Evolutionary conservation across 148 eudicot genomes (phyloP).

Genomic region (Dysphania ambrosioides): DNA sequence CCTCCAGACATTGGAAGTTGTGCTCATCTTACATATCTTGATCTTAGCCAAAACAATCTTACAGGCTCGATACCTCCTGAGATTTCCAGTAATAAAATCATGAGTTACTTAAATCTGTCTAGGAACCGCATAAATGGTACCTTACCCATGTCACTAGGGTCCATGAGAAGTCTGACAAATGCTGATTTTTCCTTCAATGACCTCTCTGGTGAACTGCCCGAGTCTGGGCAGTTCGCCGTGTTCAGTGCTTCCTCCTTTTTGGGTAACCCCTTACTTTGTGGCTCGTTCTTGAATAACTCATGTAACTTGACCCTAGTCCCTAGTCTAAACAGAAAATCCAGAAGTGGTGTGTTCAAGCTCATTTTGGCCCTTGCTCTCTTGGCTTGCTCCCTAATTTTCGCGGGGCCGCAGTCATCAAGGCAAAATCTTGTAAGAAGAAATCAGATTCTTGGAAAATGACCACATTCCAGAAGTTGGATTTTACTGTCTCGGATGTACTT

Average conservation of each 20-base stretch:
- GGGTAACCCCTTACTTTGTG: slow-evolving; percentile 84
- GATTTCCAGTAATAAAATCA: slow-evolving; percentile 52
- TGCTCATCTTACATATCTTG: slow-evolving; percentile 66
- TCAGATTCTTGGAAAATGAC: slow-evolving; percentile 81
- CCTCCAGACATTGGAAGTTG: slow-evolving; percentile 65
- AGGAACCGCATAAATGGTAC: slow-evolving; percentile 59
- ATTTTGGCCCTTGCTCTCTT: slow-evolving; percentile 64
- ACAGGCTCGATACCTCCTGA: slow-evolving; percentile 70
- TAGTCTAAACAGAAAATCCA: slow-evolving; percentile 29
- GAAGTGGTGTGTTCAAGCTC: slow-evolving; percentile 54
- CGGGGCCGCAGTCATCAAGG: slow-evolving; percentile 62
- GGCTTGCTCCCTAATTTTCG: slow-evolving; percentile 65
- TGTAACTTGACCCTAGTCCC: slow-evolving; percentile 43
- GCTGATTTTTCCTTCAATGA: slow-evolving; percentile 92
- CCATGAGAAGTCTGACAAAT: slow-evolving; percentile 80
- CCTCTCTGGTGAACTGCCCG: slow-evolving; percentile 71
- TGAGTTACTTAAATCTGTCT: slow-evolving; percentile 75
- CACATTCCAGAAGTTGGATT: slow-evolving; percentile 63
- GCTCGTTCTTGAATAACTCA: slow-evolving; percentile 51
- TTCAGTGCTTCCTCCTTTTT: slow-evolving; percentile 75
- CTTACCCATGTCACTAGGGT: slow-evolving; percentile 65
- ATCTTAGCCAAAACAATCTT: slow-evolving; percentile 83
- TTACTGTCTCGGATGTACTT: slow-evolving; percentile 60
- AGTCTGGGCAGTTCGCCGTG: slow-evolving; percentile 63
- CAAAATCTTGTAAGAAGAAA: slow-evolving; percentile 60